Conservation (phyloP, 2,329 filamentous ascomycete genomes). For the Colletotrichum eleusines region DNA sequence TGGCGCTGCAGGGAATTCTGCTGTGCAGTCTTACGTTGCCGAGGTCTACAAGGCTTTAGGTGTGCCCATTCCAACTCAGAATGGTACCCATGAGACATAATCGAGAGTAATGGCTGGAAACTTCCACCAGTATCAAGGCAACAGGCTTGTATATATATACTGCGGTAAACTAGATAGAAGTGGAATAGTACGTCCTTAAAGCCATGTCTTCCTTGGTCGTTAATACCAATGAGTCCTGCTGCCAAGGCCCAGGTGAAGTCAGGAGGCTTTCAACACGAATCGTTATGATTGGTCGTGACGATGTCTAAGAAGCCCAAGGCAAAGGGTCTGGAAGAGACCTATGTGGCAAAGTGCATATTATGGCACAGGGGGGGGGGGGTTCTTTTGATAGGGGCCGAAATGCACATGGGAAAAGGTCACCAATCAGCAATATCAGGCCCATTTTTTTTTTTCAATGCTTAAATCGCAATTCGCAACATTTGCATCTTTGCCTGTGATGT, state of each 20-base stretch:
- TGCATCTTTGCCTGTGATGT: neutral
- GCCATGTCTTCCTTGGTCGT: neutral
- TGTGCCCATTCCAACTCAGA: neutral
- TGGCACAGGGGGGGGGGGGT: too few relatives aligned
- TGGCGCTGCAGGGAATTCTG: conserved; percentile 8
- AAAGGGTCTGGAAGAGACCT: neutral
- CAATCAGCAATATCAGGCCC: neutral
- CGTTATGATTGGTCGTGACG: neutral
- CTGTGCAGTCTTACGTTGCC: conserved; percentile 20
- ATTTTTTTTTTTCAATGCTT: neutral
- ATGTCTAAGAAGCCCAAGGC: too few relatives aligned
- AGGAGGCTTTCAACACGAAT: neutral
- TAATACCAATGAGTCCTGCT: neutral
- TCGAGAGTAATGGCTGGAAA: neutral
- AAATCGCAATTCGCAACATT: neutral
- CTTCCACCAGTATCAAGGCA: neutral
- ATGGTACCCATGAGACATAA: neutral
- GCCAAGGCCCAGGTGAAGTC: neutral
- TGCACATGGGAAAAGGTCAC: neutral
- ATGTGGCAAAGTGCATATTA: neutral
- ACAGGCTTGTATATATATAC: too few relatives aligned
- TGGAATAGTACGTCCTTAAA: neutral
- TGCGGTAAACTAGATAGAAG: neutral
- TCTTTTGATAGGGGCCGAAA: neutral
- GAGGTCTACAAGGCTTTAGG: conserved; percentile 33